These are phyloP conservation scores for Taphrina wiesneri DNA, from an alignment of 1,139 yeast genomes.

Conservation along the genomic window DNA sequence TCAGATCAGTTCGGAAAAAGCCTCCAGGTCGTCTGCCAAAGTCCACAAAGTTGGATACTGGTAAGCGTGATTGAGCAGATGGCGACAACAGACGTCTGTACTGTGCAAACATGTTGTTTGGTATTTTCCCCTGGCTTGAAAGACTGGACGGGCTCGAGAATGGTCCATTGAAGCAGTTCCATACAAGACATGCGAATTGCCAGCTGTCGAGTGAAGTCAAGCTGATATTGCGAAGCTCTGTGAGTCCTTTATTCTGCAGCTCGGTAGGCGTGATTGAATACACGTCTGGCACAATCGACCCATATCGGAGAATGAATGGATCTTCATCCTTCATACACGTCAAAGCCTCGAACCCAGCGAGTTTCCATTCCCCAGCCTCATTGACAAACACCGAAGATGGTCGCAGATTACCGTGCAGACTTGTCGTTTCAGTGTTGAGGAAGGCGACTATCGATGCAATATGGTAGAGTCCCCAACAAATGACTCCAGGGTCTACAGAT, in stretches of 20 bases:
- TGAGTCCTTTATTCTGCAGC: conserved; percentile 50
- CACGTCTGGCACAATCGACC: conserved; percentile 46
- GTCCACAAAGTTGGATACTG: conserved; percentile 55
- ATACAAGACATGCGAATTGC: conserved; percentile 61
- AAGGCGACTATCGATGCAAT: conserved; percentile 58
- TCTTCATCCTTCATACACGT: conserved; percentile 46
- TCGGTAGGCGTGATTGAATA: conserved; percentile 52
- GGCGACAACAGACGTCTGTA: conserved; percentile 42
- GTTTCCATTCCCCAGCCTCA: conserved; percentile 75
- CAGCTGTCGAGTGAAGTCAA: conserved; percentile 55
- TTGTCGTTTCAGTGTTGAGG: conserved; percentile 63
- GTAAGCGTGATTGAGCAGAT: conserved; percentile 48
- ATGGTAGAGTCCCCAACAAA: conserved; percentile 58
- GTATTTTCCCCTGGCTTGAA: conserved; percentile 40
- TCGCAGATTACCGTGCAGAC: conserved; percentile 67
- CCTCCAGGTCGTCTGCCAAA: conserved; percentile 48
- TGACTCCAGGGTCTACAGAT: conserved; percentile 48
- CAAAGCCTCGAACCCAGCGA: conserved; percentile 79
- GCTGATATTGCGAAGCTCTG: conserved; percentile 43
- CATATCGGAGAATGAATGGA: conserved; percentile 41
- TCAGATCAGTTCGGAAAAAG: conserved; percentile 53
- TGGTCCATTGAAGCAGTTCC: conserved; percentile 50
- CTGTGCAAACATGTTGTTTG: conserved; percentile 45
- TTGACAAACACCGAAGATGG: conserved; percentile 63
- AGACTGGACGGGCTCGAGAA: conserved; percentile 41